Base-by-base conservation (phyloP, 495 filamentous ascomycete genomes). In the Lasiosphaeria hispida region DNA sequence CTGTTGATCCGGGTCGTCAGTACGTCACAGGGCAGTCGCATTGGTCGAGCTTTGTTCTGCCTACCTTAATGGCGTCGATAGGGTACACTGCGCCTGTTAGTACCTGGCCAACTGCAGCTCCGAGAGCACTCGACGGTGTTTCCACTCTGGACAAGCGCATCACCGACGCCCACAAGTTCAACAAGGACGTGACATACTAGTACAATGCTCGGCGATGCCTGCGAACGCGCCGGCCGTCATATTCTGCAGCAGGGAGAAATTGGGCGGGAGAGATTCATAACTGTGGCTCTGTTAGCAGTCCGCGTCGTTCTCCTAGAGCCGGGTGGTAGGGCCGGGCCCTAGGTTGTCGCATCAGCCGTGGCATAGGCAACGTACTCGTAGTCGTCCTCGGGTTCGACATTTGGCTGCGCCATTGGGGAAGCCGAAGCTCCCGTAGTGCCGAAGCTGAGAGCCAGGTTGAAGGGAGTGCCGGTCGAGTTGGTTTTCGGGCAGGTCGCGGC, bases 141-240 rank as follows among this genome's bases (percentile, higher is more conserved):
- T 30, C 23, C 23, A 30, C 23, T 30, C 23, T 5, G 23, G 23
- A 30, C 23, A 30, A 30, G 23, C 23, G 23, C 23, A 30, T 30
- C 23, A 5, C 23, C 23, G 23, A 30, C 23, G 23, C 23, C 23
- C 23, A 30, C 23, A 30, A 30, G 23, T 30, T 30, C 23, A 30
- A 30, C 23, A n/a, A 10, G 40, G 51, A 23, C 19, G 49, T 38
- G 38, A 65, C 85, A 66, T 86, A 97, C 94, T 72, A 53, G 68
- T 58, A 52, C 68, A 71, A 56, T 71, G 68, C 56, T 71, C 68
- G 44, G 92, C 92, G 67, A 99, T 96, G 53, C 94, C 94, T 48
- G 94, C 94, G 74, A 97, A 96, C 64, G 95, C 94, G 70, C 94
- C 94, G 11, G 95, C 95, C 50, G 87, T 71, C 88, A 96, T 94